Percentiles rank a stretch among this genome's conserved stretches.
Evolutionary conservation across 768 basidiomycete species (phyloP).

Genomic region (Asterophora parasitica): DNA sequence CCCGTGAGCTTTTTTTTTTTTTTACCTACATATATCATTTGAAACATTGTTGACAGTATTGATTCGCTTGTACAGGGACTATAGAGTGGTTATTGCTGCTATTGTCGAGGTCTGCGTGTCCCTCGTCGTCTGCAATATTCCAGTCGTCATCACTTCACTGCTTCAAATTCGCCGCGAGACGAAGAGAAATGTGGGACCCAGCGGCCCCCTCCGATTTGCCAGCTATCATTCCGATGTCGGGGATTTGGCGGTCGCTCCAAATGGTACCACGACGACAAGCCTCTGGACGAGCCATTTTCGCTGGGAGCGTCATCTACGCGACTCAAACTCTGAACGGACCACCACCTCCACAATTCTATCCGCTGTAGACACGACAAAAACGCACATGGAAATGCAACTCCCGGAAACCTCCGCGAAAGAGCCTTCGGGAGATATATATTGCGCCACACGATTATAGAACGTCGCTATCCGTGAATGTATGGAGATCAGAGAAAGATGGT

Average conservation of each 20-base stretch:
- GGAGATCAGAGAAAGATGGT: too few species aligned
- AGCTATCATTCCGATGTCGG: background rate
- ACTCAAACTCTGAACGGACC: background rate
- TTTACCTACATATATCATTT: background rate
- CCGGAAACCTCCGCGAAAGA: background rate
- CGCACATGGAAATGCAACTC: slow-evolving; percentile 5
- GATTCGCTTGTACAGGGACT: slow-evolving; percentile 15
- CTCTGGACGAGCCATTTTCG: slow-evolving; percentile 11
- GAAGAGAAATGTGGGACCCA: background rate
- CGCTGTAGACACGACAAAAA: background rate
- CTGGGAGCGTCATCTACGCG: slow-evolving; percentile 9
- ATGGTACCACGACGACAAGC: background rate
- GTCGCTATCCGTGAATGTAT: too few species aligned
- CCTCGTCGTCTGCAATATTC: slow-evolving; percentile 36
- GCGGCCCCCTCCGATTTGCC: slow-evolving; percentile 9
- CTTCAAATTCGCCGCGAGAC: slow-evolving; percentile 16
- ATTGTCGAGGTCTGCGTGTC: slow-evolving; percentile 38
- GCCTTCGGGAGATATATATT: too few species aligned
- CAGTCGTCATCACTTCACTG: slow-evolving; percentile 30
- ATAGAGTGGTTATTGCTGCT: slow-evolving; percentile 31
- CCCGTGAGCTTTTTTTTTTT: slow-evolving; percentile 6
- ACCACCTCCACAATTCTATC: background rate
- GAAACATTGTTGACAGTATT: too few species aligned
- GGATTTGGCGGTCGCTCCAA: background rate
- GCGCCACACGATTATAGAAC: too few species aligned